Evolutionary conservation across 2,329 filamentous ascomycete species (phyloP), one percentile per base, ranked within the genome.

Genomic region (Ceratocystis smalleyi): DNA sequence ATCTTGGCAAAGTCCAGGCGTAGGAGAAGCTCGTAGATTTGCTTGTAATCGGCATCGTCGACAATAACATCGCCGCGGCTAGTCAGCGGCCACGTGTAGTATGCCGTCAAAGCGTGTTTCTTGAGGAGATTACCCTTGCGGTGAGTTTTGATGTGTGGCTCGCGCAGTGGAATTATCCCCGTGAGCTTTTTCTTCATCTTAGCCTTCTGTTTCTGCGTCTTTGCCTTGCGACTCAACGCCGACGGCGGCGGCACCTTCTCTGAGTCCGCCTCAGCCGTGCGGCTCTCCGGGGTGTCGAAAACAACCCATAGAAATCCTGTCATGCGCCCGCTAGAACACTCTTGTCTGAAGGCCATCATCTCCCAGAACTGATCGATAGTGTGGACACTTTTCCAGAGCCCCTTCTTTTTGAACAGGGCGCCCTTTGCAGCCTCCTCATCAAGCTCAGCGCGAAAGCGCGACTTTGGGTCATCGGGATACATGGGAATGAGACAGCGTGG

Each of bases 281-380:
- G 57, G 30, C 71, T 67, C 8, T 83, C 79, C 24, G 63, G 45
- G 22, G 62, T 59, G 43, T 90, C 86, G 68, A 96, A 87, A 0
- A 96, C 86, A 30, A 96, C 77, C 92, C 95, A 99, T 30, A 97
- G 80, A 69, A 99, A 99, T 0, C 95, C 95, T 0, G 96, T 95
- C 71, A 96, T 80, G 19, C 91, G 81, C 0, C 94, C 95, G 43
- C 91, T 89, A 0, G 91, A 96, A 71, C 94, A 99, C 72, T 99
- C 94, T 72, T 97, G 94, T 65, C 94, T 81, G 71, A 89, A 97
- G 0, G 91, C 87, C 92, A 99, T 97, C 81, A 95, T 88, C 67
- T 99, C 94, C 94, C 94, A 99, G 71, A 99, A 99, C 69, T 91
- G 85, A n/a, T 91, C 88, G 49, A 99, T 76, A 0, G 84, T 88